Base-by-base conservation (phyloP, 2,329 filamentous ascomycete genomes). In the Fusarium chlamydosporum region DNA sequence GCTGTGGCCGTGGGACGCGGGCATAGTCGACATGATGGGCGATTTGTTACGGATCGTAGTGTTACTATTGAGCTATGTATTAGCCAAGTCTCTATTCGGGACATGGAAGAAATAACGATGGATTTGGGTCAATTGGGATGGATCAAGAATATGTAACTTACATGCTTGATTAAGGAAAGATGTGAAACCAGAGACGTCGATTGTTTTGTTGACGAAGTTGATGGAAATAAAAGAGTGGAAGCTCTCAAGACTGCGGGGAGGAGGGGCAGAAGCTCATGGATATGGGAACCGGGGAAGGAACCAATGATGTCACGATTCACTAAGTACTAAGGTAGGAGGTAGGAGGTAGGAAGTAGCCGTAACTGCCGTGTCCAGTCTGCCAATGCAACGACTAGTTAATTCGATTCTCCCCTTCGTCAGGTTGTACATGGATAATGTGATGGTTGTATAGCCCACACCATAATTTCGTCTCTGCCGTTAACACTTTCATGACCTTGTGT, bases 1-100 rank as follows among this genome's bases (percentile, higher is more conserved):
- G 74, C 81, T 85, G 77, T 88, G 85, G 77, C 85, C 85, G 74
- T 82, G 80, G 61, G 82, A 80, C 23, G 84, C 83, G 41, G 81
- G 81, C 82, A 85, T 85, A 34, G 82, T 79, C 72, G 84, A 83
- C 83, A 85, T 85, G 69, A 38, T 71, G 71, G 68, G 64, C 59
- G 56, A 41, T 43, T 47, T 46, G 43, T 26, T 18, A 33, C 38
- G 47, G 33, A 48, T 62, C 51, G 50, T 37, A 34, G 50, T 38
- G 51, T 56, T 68, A 40, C 65, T 71, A 11, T 16, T 47, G 29
- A 61, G 52, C 15, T 45, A n/a, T 38, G 29, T 67, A 40, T 68
- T 38, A 65, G 63, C 58, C 37, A 34, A 27, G 26, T 27, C 20
- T 34, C 10, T 33, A 35, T 20, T n/a, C 27, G 20, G 33, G 10